These are phyloP conservation scores for Lichtheimia hyalospora DNA, from an alignment of 371 early-diverging fungal genomes.

Conservation along the genomic window DNA sequence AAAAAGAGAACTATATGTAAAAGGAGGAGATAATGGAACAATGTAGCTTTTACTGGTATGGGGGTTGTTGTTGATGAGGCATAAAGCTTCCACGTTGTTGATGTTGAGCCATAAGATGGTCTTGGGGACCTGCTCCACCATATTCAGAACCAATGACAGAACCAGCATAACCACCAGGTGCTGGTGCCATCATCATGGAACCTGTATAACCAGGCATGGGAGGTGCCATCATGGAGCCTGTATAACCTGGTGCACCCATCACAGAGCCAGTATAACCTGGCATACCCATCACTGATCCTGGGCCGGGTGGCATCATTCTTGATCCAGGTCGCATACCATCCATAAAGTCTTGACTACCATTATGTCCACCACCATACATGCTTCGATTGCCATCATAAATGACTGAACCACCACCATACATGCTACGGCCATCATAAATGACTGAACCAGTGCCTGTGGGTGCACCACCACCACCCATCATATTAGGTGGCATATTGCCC, in stretches of 20 bases:
- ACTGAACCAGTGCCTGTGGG: slow-evolving; percentile 24
- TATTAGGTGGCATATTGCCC: not conserved
- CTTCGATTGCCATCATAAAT: not conserved
- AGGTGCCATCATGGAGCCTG: not conserved
- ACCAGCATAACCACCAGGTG: not conserved
- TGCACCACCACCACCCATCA: not conserved
- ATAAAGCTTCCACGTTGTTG: not conserved
- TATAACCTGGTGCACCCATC: not conserved
- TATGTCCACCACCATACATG: not conserved
- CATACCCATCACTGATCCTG: not conserved
- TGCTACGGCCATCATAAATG: slow-evolving; percentile 40
- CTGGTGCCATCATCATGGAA: not conserved
- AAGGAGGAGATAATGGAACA: not conserved
- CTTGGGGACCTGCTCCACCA: not conserved
- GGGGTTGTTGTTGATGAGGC: not conserved
- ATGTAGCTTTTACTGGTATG: not conserved
- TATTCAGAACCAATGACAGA: not conserved
- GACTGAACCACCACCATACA: slow-evolving; percentile 39
- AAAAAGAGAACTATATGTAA: not conserved
- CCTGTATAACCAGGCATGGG: not conserved
- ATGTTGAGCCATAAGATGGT: not conserved
- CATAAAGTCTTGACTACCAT: no score
- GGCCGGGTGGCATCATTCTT: not conserved
- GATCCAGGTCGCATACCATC: not conserved
- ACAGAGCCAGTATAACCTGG: not conserved